A percentile compares a stretch with the other conserved stretches of the same genome.
Evolutionary conservation across 129 eudicot genomes (phyloP).

Genomic region (Cynara cardunculus): DNA sequence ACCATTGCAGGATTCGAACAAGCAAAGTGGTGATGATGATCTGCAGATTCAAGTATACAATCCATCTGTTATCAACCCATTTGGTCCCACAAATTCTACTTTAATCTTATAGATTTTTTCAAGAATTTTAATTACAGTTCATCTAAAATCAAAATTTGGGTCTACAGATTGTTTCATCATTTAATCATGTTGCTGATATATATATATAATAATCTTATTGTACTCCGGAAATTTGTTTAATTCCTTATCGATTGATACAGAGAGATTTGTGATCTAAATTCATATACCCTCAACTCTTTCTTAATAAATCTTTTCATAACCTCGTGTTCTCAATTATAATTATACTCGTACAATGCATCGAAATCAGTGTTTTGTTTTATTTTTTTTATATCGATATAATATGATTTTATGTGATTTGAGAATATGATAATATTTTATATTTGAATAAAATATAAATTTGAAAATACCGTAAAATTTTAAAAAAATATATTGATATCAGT

Average conservation of each 20-base stretch:
- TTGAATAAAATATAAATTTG: too few species aligned
- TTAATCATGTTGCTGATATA: too few species aligned
- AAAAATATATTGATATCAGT: too few species aligned
- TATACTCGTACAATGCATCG: too few species aligned
- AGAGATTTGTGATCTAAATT: neutral
- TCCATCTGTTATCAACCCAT: slow-evolving; percentile 45
- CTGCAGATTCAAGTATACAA: slow-evolving; percentile 53
- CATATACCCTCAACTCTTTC: too few species aligned
- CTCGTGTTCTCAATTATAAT: neutral
- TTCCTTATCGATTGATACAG: neutral
- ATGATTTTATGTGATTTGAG: too few species aligned
- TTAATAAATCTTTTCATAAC: neutral
- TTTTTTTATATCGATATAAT: too few species aligned
- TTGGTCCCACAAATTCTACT: neutral
- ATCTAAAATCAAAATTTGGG: slow-evolving; percentile 2
- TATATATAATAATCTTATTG: too few species aligned
- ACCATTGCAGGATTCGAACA: slow-evolving; percentile 7
- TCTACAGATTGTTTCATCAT: slow-evolving; percentile 1
- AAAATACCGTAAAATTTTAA: too few species aligned
- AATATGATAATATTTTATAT: too few species aligned
- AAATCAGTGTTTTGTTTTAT: too few species aligned
- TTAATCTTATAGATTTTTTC: neutral
- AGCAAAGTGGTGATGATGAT: neutral
- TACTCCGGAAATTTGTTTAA: too few species aligned
- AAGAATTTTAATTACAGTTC: neutral